These are phyloP conservation scores for Lactarius psammicola DNA, from an alignment of 768 basidiomycete species.

Conservation along the genomic window DNA sequence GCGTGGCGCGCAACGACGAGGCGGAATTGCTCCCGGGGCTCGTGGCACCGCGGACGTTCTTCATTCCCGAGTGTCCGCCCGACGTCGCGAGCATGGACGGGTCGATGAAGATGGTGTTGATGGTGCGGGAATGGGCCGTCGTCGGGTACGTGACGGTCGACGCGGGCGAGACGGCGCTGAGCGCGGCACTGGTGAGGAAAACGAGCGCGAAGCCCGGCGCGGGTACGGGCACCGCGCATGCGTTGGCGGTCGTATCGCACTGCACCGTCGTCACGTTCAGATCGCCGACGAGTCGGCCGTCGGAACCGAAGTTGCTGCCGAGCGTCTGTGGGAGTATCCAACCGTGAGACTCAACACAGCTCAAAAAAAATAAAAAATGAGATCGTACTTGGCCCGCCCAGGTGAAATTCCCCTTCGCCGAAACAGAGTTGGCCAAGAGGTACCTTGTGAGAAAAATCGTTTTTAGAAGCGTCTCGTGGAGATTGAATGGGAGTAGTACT, in stretches of 20 bases:
- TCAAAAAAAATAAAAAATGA: background rate
- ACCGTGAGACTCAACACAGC: background rate
- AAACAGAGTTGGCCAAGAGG: slow-evolving; percentile 53
- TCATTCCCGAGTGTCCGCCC: slow-evolving; percentile 50
- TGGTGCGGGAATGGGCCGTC: slow-evolving; percentile 50
- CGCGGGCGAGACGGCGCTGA: slow-evolving; percentile 37
- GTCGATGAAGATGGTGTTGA: slow-evolving; percentile 57
- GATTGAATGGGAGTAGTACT: slow-evolving; percentile 30
- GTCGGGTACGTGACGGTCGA: slow-evolving; percentile 50
- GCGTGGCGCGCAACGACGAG: background rate
- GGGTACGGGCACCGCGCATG: slow-evolving; percentile 59
- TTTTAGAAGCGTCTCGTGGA: background rate
- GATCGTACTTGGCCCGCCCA: slow-evolving; percentile 72
- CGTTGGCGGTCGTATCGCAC: slow-evolving; percentile 54
- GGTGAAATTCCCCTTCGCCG: slow-evolving; percentile 61
- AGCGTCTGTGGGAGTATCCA: slow-evolving; percentile 47
- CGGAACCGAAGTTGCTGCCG: slow-evolving; percentile 57
- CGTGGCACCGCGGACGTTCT: slow-evolving; percentile 40
- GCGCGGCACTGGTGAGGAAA: slow-evolving; percentile 52
- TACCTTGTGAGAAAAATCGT: slow-evolving; percentile 42
- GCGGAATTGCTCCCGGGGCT: slow-evolving; percentile 2
- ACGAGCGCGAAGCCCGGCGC: slow-evolving; percentile 77
- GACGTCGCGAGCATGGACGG: slow-evolving; percentile 55
- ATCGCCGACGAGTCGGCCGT: slow-evolving; percentile 64
- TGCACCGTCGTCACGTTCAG: slow-evolving; percentile 55